Evolutionary conservation across 306 rosid species (phyloP), one percentile per base, ranked within the genome.

Genomic region (Malus orientalis): DNA sequence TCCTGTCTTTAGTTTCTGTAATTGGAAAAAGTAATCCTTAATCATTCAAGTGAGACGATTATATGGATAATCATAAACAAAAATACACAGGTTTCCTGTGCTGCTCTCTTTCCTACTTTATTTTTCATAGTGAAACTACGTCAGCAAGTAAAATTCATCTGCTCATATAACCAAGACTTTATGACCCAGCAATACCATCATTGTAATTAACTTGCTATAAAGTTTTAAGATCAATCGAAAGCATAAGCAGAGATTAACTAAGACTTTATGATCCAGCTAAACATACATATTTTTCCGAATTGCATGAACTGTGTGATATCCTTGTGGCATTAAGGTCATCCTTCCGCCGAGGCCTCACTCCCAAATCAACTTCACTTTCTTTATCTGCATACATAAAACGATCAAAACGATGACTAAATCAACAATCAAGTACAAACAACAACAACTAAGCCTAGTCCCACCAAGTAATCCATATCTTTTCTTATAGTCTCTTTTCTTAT

Each of bases 281-380:
- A 79, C 87, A 71, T 73, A 85, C 86, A 84, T 70, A 72, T 66
- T 55, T 79, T 57, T 78, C 85, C 2, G 80, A 75, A 74, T 73
- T 81, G 86, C 72, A 67, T 57, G 86, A 66, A 74, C 74, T 77
- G 44, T 89, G 40, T 61, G 80, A 27, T 75, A 72, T 68, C 77
- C 76, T 74, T 13, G 22, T 62, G 36, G 78, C 69, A 36, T 67
- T 74, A 61, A 73, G 54, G 62, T 64, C 79, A 64, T 51, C 83
- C 75, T 78, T 72, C 61, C 30, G 42, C 51, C 22, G 76, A 22
- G 69, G 79, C 74, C 69, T 86, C 55, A 69, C 80, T 59, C 49
- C 78, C 51, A 40, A 73, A 77, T 80, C 79, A 80, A 47, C 59
- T 47, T 84, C 91, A 78, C 18, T 76, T 9, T 80, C 85, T 74